Percentiles rank a stretch among this genome's conserved stretches.
Evolutionary conservation across 2,329 filamentous ascomycete genomes (phyloP).

Genomic region (Cucurbitaria berberidis): DNA sequence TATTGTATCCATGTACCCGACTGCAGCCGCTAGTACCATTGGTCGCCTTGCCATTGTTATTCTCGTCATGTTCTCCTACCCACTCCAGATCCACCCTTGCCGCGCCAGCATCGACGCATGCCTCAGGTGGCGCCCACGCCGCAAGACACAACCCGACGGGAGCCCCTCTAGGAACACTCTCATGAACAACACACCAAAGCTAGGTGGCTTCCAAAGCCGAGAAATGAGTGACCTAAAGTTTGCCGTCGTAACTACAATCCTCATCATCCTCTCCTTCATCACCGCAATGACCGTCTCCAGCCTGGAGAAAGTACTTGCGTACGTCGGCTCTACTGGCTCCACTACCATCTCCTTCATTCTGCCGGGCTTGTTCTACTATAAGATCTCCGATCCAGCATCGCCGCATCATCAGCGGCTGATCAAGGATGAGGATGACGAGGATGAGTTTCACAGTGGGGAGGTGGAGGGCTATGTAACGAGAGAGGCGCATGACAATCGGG

Average conservation of each 20-base stretch:
- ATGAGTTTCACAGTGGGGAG: slow-evolving; percentile 64
- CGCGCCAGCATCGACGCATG: slow-evolving; percentile 94
- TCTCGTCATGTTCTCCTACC: slow-evolving; percentile 94
- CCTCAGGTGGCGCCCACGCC: slow-evolving; percentile 80
- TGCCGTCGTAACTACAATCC: slow-evolving; percentile 82
- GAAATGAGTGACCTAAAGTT: slow-evolving; percentile 87
- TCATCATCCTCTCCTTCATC: slow-evolving; percentile 83
- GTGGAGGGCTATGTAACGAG: slow-evolving; percentile 53
- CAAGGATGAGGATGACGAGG: slow-evolving; percentile 90
- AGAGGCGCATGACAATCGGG: slow-evolving; percentile 62
- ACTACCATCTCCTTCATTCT: slow-evolving; percentile 98
- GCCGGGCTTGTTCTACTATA: slow-evolving; percentile 96
- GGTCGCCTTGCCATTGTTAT: slow-evolving; percentile 94
- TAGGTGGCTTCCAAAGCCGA: slow-evolving; percentile 37
- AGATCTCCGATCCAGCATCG: slow-evolving; percentile 90
- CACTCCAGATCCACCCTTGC: slow-evolving; percentile 93
- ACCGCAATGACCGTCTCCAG: slow-evolving; percentile 90
- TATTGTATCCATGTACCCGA: slow-evolving; percentile 75
- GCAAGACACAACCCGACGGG: slow-evolving; percentile 45
- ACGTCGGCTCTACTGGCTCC: slow-evolving; percentile 91
- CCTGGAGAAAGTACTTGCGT: slow-evolving; percentile 89
- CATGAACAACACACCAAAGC: slow-evolving; percentile 47
- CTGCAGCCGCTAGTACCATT: slow-evolving; percentile 84
- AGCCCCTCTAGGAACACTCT: slow-evolving; percentile 53
- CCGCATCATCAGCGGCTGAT: slow-evolving; percentile 82